These are phyloP conservation scores for Aechmea fasciata DNA, from an alignment of 176 grass and related monocot species.

Conservation along the genomic window DNA sequence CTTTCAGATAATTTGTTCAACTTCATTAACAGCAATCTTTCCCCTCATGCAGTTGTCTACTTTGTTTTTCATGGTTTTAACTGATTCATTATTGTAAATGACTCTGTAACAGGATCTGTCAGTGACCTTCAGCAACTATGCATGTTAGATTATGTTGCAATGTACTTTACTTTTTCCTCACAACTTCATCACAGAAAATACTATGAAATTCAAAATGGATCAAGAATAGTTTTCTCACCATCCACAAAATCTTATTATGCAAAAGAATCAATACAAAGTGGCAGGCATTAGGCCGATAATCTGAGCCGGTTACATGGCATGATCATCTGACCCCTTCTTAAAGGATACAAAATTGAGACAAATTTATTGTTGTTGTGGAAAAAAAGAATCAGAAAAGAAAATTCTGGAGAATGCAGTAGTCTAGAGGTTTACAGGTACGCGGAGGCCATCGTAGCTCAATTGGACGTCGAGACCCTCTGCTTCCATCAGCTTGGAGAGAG, in stretches of 20 bases:
- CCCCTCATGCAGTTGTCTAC: too few species aligned
- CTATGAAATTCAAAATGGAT: too few species aligned
- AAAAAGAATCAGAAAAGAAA: not conserved
- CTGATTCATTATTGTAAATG: too few species aligned
- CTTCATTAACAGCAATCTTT: too few species aligned
- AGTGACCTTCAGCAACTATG: too few species aligned
- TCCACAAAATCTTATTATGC: not conserved
- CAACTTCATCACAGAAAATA: too few species aligned
- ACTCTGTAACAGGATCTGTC: too few species aligned
- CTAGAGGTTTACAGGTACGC: conserved; percentile 71
- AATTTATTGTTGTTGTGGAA: not conserved
- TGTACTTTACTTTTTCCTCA: too few species aligned
- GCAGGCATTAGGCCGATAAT: not conserved
- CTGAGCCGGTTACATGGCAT: not conserved
- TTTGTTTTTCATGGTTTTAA: too few species aligned
- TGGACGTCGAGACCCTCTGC: conserved; percentile 81
- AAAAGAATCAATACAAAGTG: not conserved
- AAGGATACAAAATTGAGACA: not conserved
- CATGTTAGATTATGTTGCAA: too few species aligned
- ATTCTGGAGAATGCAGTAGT: not conserved
- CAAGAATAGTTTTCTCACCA: not conserved
- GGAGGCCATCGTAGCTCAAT: conserved; percentile 85
- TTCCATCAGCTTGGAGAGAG: conserved; percentile 64
- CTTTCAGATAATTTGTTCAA: too few species aligned
- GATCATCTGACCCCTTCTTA: not conserved